These are phyloP conservation scores for Epicoccum nigrum DNA, from an alignment of 2,329 filamentous ascomycete genomes.

Conservation along the genomic window DNA sequence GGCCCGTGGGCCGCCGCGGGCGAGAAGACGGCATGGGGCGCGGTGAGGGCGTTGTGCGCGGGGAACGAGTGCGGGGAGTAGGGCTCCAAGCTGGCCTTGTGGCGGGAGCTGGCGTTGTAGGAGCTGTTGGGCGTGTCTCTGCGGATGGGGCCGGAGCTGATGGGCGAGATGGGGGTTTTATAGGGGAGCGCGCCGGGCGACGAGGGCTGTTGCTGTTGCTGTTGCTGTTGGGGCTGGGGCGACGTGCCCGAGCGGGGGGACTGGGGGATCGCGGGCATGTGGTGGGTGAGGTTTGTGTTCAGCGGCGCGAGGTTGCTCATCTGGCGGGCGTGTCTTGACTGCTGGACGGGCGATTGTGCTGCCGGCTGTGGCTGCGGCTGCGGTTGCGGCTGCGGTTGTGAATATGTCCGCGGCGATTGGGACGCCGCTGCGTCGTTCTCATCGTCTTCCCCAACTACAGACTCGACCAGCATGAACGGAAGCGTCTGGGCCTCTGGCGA, in stretches of 20 bases:
- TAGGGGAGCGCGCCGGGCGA: conserved; percentile 29
- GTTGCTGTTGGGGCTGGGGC: too few species aligned
- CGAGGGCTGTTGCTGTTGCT: too few species aligned
- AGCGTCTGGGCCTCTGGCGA: conserved; percentile 30
- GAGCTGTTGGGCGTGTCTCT: conserved; percentile 23
- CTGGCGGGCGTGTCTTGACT: conserved; percentile 38
- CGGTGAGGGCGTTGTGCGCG: conserved; percentile 22
- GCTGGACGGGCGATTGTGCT: conserved; percentile 20
- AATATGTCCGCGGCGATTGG: too few species aligned
- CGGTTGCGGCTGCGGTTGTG: background rate
- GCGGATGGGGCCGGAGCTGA: conserved; percentile 31
- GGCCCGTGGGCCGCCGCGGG: conserved; percentile 47
- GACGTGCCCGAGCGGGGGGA: conserved; percentile 30
- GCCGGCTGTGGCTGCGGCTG: background rate
- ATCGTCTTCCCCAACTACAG: conserved; percentile 16
- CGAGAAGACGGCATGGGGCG: conserved; percentile 43
- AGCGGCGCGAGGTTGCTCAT: conserved; percentile 42
- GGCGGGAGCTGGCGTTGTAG: conserved; percentile 6
- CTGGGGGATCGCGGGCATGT: conserved; percentile 36
- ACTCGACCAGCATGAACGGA: conserved; percentile 34
- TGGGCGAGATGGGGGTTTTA: conserved; percentile 40
- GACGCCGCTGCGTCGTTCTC: conserved; percentile 15
- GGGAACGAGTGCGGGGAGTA: conserved; percentile 44
- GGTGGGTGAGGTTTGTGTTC: conserved; percentile 34
- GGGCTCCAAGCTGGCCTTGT: conserved; percentile 29